Evolutionary conservation across 306 rosid genomes (phyloP).

Genomic region (Vicia villosa): DNA sequence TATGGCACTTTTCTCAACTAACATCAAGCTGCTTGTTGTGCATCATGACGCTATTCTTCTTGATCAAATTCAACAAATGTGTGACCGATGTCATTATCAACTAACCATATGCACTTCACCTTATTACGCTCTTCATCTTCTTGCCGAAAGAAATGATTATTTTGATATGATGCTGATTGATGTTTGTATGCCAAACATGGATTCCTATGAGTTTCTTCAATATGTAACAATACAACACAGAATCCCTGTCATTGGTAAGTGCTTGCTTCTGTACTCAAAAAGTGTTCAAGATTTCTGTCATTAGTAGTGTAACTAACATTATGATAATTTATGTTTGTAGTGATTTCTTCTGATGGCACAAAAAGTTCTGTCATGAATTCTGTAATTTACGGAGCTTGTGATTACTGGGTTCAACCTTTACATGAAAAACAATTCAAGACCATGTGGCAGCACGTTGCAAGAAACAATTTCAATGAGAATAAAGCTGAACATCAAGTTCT

Average conservation of each 20-base stretch:
- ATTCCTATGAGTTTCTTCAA: constrained; percentile 57
- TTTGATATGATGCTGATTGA: constrained; percentile 65
- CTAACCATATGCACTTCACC: constrained; percentile 50
- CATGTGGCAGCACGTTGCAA: constrained; percentile 35
- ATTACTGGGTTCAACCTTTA: constrained; percentile 60
- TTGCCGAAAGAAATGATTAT: constrained; percentile 44
- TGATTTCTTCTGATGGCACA: constrained; percentile 39
- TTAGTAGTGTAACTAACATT: background rate
- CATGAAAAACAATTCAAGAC: constrained; percentile 51
- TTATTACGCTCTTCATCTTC: constrained; percentile 49
- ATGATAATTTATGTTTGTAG: background rate
- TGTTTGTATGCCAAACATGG: constrained; percentile 65
- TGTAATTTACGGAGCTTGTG: constrained; percentile 55
- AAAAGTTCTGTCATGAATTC: constrained; percentile 46
- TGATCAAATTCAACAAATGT: constrained; percentile 47
- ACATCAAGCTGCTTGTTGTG: constrained; percentile 59
- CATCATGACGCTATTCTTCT: constrained; percentile 51
- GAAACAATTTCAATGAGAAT: constrained; percentile 43
- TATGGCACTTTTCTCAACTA: constrained; percentile 40
- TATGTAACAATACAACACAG: constrained; percentile 49
- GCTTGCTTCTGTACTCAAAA: too few species aligned
- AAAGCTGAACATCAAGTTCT: constrained; percentile 37
- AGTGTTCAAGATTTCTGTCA: too few species aligned
- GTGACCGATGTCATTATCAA: constrained; percentile 43
- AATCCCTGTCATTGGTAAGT: constrained; percentile 61